These are phyloP conservation scores for Trichosporon faecale DNA, from an alignment of 1,284 basidiomycete species.

Conservation along the genomic window DNA sequence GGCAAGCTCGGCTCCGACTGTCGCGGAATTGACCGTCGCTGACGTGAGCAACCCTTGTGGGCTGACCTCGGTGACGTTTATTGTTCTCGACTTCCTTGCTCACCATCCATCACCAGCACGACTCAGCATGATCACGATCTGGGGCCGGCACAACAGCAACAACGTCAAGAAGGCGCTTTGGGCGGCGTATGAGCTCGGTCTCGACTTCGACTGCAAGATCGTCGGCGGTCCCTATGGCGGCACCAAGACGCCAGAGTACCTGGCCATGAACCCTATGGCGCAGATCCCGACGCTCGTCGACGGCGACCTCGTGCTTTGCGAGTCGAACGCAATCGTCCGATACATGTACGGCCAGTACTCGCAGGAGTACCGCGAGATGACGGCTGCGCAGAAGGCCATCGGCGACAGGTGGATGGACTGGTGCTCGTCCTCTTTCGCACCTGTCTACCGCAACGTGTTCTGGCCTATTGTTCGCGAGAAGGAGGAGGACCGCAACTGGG, in stretches of 20 bases:
- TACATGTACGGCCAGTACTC: conserved; percentile 13
- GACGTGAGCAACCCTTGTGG: background rate
- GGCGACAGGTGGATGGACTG: conserved; percentile 24
- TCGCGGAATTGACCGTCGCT: background rate
- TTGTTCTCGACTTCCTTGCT: background rate
- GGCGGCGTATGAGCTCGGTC: conserved; percentile 18
- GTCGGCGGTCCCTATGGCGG: conserved; percentile 16
- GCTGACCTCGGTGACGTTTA: background rate
- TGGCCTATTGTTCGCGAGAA: conserved; percentile 16
- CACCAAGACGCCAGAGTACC: conserved; percentile 15
- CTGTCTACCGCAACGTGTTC: conserved; percentile 4
- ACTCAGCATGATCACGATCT: conserved; percentile 18
- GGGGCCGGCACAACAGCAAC: conserved; percentile 21
- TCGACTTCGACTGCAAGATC: conserved; percentile 12
- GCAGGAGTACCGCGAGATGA: conserved; percentile 11
- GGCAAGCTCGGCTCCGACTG: background rate
- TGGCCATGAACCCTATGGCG: conserved; percentile 19
- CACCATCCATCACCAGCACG: background rate
- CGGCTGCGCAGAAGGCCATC: background rate
- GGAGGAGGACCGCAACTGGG: conserved; percentile 13
- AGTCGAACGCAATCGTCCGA: conserved; percentile 25
- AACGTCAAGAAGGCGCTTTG: conserved; percentile 25
- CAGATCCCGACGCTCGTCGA: conserved; percentile 19
- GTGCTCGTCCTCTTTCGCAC: background rate
- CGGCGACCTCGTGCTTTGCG: conserved; percentile 18